These are phyloP conservation scores for Tagetes patula DNA, from an alignment of 129 eudicot genomes.

Conservation along the genomic window DNA sequence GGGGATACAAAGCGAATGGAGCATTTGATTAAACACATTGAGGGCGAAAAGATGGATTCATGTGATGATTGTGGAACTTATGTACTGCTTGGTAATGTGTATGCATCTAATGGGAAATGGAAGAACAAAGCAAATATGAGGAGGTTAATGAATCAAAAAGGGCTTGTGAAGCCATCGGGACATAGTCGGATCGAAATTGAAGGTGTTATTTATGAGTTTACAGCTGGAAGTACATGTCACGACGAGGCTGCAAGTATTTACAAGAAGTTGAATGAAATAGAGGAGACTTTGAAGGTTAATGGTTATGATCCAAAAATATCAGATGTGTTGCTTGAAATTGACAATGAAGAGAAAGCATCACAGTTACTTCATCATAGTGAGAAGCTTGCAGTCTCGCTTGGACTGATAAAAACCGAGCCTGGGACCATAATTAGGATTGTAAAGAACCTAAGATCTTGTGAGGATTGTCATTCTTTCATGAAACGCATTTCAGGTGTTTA, in stretches of 20 bases:
- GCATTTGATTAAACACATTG: constrained; percentile 36
- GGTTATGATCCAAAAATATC: constrained; percentile 41
- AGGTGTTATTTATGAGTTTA: constrained; percentile 38
- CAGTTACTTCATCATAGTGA: constrained; percentile 56
- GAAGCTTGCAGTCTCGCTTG: constrained; percentile 48
- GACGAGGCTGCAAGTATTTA: constrained; percentile 37
- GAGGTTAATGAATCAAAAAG: constrained; percentile 36
- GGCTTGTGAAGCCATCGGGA: constrained; percentile 46
- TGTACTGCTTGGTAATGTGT: constrained; percentile 41
- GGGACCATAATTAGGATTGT: constrained; percentile 42
- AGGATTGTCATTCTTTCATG: constrained; percentile 56
- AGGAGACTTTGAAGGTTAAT: constrained; percentile 23
- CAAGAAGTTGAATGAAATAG: constrained; percentile 36
- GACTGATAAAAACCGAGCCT: constrained; percentile 39
- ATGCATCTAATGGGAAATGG: constrained; percentile 53
- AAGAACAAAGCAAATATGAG: constrained; percentile 41
- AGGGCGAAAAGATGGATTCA: constrained; percentile 27
- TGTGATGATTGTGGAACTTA: constrained; percentile 42
- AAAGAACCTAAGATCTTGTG: constrained; percentile 51
- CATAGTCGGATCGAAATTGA: constrained; percentile 40
- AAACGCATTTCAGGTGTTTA: constrained; percentile 42
- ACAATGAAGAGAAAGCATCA: constrained; percentile 45
- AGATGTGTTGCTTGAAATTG: constrained; percentile 43
- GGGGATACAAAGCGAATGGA: constrained; percentile 43
- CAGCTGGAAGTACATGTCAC: constrained; percentile 45